phyloP scores from a whole-genome alignment of 2,329 filamentous ascomycete genomes.

The Epichloe scottii region DNA sequence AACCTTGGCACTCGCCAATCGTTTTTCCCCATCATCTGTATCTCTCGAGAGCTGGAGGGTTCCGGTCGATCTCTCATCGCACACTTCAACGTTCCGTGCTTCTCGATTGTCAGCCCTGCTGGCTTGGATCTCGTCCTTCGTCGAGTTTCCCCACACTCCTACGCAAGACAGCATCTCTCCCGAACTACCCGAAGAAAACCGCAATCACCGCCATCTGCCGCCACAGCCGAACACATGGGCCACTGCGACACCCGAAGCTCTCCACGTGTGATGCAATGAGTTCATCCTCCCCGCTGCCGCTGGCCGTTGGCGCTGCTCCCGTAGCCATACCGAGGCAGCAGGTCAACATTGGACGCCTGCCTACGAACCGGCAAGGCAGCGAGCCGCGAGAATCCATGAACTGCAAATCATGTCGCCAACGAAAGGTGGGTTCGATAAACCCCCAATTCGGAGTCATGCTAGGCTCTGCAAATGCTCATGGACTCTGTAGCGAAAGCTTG shows the following conservation, averaged over 20 bases:
- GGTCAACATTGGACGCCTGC: constrained; percentile 70
- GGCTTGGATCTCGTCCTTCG: no score
- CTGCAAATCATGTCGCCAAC: constrained; percentile 85
- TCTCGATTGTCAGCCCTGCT: no score
- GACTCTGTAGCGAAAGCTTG: not conserved
- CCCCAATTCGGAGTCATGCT: not conserved
- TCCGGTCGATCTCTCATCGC: no score
- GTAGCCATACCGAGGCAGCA: constrained; percentile 58
- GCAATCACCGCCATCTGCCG: not conserved
- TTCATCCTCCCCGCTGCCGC: constrained; percentile 1
- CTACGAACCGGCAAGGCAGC: constrained; percentile 55
- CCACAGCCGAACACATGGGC: not conserved
- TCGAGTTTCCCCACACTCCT: no score
- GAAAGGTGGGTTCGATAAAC: constrained; percentile 51
- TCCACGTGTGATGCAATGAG: constrained; percentile 18
- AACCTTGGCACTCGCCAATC: no score
- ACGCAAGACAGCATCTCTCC: not conserved
- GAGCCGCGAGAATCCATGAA: constrained; percentile 88
- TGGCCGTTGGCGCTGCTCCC: constrained; percentile 20
- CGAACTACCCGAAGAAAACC: not conserved
- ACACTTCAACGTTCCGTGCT: no score
- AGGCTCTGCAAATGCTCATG: not conserved
- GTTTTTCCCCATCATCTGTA: no score
- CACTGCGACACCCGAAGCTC: not conserved
- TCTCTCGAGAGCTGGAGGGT: no score